Evolutionary conservation across 441 rosid species (phyloP).

Genomic region (Dalechampia spathulata): DNA sequence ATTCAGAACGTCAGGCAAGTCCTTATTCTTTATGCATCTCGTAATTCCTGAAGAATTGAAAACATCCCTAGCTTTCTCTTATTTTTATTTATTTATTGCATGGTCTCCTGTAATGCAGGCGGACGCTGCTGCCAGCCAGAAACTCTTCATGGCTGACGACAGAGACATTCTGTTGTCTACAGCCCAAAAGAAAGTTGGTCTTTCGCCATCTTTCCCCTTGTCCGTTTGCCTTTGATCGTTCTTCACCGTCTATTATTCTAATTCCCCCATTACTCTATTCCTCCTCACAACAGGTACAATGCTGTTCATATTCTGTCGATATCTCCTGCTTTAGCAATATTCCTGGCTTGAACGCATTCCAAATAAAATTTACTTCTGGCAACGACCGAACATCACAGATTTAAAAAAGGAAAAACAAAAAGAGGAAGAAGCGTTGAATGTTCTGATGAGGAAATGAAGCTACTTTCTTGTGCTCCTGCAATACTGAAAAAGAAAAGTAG

Average conservation of each 20-base stretch:
- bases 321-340: slow-evolving; percentile 3
- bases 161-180: slow-evolving; percentile 21
- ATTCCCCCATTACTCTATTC: slow-evolving; percentile 6
- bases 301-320: background rate
- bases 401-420: too few relatives aligned
- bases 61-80: slow-evolving; percentile 19
- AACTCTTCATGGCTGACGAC: slow-evolving; percentile 15
- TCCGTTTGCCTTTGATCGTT: slow-evolving; percentile 4
- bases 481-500: slow-evolving; percentile 24
- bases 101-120: slow-evolving; percentile 31
- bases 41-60: slow-evolving; percentile 16
- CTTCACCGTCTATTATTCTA: slow-evolving; percentile 14
- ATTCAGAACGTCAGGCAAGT: slow-evolving; percentile 12
- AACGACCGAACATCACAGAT: slow-evolving; percentile 18
- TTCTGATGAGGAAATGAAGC: slow-evolving; percentile 19
- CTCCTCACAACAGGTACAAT: slow-evolving; percentile 11
- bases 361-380: slow-evolving; percentile 1
- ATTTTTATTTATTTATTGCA: slow-evolving; percentile 16
- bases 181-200: slow-evolving; percentile 27
- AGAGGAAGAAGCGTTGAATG: slow-evolving; percentile 5
- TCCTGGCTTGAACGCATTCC: background rate
- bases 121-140: slow-evolving; percentile 16
- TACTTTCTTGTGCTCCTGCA: slow-evolving; percentile 16
- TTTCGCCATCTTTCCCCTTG: slow-evolving; percentile 14
- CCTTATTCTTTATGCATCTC: background rate